Percentiles rank a stretch among this genome's conserved stretches.
phyloP scores from a whole-genome alignment of 1,284 basidiomycete genomes.

The Laetiporus sulphureus region DNA sequence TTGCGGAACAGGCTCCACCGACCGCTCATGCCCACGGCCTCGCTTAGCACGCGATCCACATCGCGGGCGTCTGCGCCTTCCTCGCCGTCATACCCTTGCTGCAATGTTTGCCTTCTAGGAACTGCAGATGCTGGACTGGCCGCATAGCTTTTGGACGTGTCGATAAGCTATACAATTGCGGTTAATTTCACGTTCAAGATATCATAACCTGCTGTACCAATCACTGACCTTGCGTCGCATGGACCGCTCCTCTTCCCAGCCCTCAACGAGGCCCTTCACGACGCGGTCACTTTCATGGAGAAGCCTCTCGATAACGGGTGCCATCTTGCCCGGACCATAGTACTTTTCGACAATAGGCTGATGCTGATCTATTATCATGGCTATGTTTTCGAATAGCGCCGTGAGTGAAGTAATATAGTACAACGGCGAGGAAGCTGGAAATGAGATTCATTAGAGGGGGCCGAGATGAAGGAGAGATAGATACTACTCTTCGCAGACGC shows the following conservation, averaged over 20 bases:
- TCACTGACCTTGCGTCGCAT: constrained; percentile 66
- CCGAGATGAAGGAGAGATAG: constrained; percentile 1
- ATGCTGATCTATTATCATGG: constrained; percentile 95
- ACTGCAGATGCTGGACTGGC: too few relatives aligned
- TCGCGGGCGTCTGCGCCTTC: constrained; percentile 79
- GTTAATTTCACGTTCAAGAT: too few relatives aligned
- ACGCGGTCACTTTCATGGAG: constrained; percentile 86
- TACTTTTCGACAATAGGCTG: constrained; percentile 98
- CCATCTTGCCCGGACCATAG: constrained; percentile 87
- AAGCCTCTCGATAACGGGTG: constrained; percentile 69
- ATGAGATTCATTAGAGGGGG: constrained; percentile 5
- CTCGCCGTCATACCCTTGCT: too few relatives aligned
- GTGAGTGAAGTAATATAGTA: constrained; percentile 88
- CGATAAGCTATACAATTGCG: too few relatives aligned
- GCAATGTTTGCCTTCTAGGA: too few relatives aligned
- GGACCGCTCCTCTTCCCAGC: constrained; percentile 87
- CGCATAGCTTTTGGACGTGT: too few relatives aligned
- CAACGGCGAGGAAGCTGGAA: constrained; percentile 76
- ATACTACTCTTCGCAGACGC: constrained; percentile 72
- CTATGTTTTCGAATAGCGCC: constrained; percentile 90
- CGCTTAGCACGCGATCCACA: constrained; percentile 83
- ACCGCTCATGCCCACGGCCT: constrained; percentile 84
- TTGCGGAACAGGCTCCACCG: constrained; percentile 90
- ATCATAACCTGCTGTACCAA: too few relatives aligned
- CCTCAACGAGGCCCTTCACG: constrained; percentile 67